These are phyloP conservation scores for Trichoderma aggressivum DNA, from an alignment of 2,329 filamentous ascomycete species.

Conservation along the genomic window DNA sequence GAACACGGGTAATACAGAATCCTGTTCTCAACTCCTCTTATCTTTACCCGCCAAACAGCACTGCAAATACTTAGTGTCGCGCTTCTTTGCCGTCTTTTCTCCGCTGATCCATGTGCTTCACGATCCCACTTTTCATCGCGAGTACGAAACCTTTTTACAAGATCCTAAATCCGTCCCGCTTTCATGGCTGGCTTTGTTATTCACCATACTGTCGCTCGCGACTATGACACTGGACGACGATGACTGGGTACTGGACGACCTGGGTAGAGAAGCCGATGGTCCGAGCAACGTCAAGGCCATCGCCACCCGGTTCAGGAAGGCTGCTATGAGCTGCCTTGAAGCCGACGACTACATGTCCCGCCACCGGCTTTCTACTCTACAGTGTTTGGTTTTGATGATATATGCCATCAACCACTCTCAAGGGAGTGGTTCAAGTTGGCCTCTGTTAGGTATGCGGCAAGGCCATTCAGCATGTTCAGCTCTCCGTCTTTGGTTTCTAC, in stretches of 20 bases:
- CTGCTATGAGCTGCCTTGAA: not conserved
- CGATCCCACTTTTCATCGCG: not conserved
- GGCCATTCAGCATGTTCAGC: not conserved
- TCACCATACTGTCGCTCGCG: not conserved
- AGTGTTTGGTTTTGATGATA: not conserved
- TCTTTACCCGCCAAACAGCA: not conserved
- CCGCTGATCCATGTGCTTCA: not conserved
- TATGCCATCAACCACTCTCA: not conserved
- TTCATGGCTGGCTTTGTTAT: not conserved
- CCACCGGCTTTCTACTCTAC: not conserved
- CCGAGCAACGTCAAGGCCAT: not conserved
- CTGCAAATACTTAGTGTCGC: not conserved
- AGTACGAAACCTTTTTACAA: not conserved
- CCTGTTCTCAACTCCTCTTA: not conserved
- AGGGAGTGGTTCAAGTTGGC: not conserved
- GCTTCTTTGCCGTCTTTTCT: not conserved
- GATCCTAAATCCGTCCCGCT: not conserved
- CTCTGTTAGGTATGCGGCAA: not conserved
- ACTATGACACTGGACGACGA: not conserved
- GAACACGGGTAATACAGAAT: not conserved
- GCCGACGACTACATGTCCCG: not conserved
- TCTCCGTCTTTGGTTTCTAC: not conserved
- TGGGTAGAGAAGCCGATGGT: not conserved
- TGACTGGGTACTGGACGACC: not conserved
- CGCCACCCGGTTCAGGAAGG: not conserved